Evolutionary conservation across 805 yeast species (phyloP), one percentile per base, ranked within the genome.

Genomic region (Grigorovia yakushimaensis): DNA sequence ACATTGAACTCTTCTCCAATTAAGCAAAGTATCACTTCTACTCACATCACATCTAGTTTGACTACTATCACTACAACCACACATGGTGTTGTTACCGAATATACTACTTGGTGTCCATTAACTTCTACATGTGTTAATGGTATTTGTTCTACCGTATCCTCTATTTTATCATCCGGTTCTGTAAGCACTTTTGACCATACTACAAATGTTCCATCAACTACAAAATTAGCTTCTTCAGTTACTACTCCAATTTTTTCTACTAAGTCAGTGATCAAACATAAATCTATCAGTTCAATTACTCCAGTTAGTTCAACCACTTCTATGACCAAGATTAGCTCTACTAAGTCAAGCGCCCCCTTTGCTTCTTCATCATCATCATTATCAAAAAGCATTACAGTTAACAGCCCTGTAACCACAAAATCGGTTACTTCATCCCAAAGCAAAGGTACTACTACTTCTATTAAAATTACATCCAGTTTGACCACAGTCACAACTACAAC

Each of bases 91-190:
- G 51, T 50, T 41, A 50, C 61, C 41, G 45, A 47, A 22, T 65
- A 70, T 45, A 50, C 60, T 35, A 61, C 68, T 20, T 55, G 59
- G 55, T 57, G 61, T 39, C 61, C 62, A 24, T 36, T 53, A 20
- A 51, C 55, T 23, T 21, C 42, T 6, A 33, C 40, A 6, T 44
- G 43, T 44, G 5, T 17, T 13, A 18, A 36, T 41, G 44, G 44
- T 17, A 33, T 22, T n/a, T 45, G 48, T 41, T 20, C 21, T 24
- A 22, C 17, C 21, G 36, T 49, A 10, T 7, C 33, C 33, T 27
- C 33, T 27, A 27, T 57, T 19, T 53, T 53, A 47, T 48, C 52
- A 42, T 49, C 55, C 46, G 47, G 50, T 52, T 51, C 56, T 41
- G n/a, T 57, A 17, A 44, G 22, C n/a, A 17, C 23, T 8, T 13